Conservation (phyloP, 768 basidiomycete genomes). For the Serendipita sp. region DNA sequence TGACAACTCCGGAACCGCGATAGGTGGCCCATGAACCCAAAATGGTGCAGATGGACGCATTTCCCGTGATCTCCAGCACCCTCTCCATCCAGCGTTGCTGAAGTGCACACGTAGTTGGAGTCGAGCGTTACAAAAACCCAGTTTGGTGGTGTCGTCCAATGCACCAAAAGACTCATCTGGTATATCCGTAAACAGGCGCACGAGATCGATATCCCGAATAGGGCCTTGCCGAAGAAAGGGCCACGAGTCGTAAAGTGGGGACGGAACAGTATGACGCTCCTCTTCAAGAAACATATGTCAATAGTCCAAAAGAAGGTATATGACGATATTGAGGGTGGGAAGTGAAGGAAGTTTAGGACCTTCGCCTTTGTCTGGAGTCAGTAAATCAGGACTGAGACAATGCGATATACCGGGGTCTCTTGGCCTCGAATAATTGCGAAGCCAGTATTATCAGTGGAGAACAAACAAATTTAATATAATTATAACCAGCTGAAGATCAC, state of each 20-base stretch:
- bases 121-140: neutral
- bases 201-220: neutral
- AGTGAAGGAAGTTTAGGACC: too few relatives aligned
- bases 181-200: neutral
- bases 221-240: neutral
- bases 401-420: too few relatives aligned
- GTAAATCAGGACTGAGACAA: too few relatives aligned
- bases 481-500: too few relatives aligned
- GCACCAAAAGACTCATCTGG: neutral
- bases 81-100: neutral
- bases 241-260: neutral
- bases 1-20: neutral
- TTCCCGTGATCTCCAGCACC: neutral
- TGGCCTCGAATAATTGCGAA: too few relatives aligned
- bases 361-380: too few relatives aligned
- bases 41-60: neutral
- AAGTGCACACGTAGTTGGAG: neutral
- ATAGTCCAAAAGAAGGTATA: too few relatives aligned
- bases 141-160: neutral
- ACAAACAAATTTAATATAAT: too few relatives aligned
- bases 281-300: too few relatives aligned
- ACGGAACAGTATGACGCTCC: too few relatives aligned
- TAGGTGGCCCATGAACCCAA: neutral
- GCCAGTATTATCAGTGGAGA: too few relatives aligned
- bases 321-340: too few relatives aligned